Percentiles rank a stretch among this genome's conserved stretches.
These are phyloP conservation scores for Fusarium vanettenii DNA, from an alignment of 2,329 filamentous ascomycete species.

Conservation along the genomic window DNA sequence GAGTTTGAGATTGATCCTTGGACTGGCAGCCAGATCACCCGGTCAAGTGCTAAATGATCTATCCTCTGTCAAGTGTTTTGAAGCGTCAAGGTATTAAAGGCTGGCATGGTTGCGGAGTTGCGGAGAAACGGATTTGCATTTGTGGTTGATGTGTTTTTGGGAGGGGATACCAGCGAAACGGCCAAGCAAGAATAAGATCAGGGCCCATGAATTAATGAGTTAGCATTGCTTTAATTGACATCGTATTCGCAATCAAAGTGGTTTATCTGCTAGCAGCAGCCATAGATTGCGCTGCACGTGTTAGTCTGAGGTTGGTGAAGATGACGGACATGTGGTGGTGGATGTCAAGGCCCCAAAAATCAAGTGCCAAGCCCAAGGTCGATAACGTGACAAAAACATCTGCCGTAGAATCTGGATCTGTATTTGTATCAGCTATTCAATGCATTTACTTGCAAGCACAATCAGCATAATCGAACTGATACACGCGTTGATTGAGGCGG, in stretches of 20 bases:
- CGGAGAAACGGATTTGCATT: neutral
- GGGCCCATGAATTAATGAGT: neutral
- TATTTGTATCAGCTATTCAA: neutral
- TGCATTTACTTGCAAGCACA: neutral
- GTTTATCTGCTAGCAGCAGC: neutral
- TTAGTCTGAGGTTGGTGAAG: neutral
- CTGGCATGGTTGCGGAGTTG: neutral
- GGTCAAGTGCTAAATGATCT: neutral
- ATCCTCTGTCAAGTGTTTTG: neutral
- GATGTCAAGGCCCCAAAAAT: neutral
- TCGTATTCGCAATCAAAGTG: neutral
- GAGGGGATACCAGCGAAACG: neutral
- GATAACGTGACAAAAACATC: neutral
- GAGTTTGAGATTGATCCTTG: neutral
- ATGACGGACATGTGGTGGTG: neutral
- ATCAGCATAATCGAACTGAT: neutral
- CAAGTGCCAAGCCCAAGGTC: neutral
- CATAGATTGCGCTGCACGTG: neutral
- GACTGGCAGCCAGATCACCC: neutral
- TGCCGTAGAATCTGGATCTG: neutral
- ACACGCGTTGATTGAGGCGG: constrained; percentile 33
- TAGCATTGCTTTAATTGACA: neutral
- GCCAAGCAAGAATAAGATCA: neutral
- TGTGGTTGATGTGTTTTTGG: neutral
- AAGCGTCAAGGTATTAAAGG: neutral